Base-by-base conservation (phyloP, 108 stramenopile species). In the Skeletonema costatum region DNA sequence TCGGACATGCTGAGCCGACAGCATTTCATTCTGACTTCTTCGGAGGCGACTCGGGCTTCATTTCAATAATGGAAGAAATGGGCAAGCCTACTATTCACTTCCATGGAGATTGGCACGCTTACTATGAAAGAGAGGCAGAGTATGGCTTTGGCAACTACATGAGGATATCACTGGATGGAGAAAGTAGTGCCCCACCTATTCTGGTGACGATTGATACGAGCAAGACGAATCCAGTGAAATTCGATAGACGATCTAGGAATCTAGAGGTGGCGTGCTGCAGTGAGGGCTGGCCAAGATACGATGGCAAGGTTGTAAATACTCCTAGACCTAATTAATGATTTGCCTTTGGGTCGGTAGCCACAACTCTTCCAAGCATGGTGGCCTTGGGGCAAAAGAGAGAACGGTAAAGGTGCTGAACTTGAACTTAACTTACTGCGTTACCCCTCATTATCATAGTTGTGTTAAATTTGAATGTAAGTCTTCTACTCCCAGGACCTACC, bases 81-180 rank as follows among this genome's bases (percentile, higher is more conserved):
- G 58, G 64, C 36, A 87, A 84, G 68, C 91, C 93, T 2, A 68
- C 84, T 32, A 59, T 88, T 4, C 88, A 94, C 68, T 63, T 94
- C 36, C 90, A 94, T 73, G 88, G 82, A 19, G 82, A 83, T 70
- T 74, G 38, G 62, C 82, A 83, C 63, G 68, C 58, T 5, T 83
- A 69, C 31, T 80, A 80, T 36, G 78, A 80, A 62, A 46, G 19
- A 31, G 82, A 83, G 66, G 74, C 68, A 2, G 72, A 35, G 19
- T 79, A 73, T 64, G 74, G 36, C 32, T 70, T 81, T 6, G 60
- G 68, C 4, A 81, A 81, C 42, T 81, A 75, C 33, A 25, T 81
- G 69, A 65, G 80, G 60, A 81, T 81, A 65, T 75, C 80, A 12
- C 62, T 75, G 56, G 80, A 81, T 59, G 74, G 73, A n/a, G 70